A percentile compares a stretch with the other conserved stretches of the same genome.
These are phyloP conservation scores for Boletus subparvulus DNA, from an alignment of 768 basidiomycete species.

Conservation along the genomic window DNA sequence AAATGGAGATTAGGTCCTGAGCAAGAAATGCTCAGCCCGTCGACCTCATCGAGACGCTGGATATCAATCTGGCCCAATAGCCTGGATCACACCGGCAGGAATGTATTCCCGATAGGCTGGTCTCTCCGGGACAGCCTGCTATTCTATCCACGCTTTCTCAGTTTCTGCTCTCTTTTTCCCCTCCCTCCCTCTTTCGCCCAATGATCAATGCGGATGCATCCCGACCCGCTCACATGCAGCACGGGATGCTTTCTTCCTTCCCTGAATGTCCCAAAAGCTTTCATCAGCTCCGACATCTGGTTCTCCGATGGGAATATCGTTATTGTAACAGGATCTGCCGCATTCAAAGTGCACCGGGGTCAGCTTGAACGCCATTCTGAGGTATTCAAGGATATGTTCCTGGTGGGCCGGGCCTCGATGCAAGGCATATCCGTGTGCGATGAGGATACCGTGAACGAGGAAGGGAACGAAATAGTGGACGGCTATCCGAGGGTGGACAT, in stretches of 20 bases:
- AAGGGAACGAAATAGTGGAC: conserved; percentile 48
- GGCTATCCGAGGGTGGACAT: conserved; percentile 60
- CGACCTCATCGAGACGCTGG: background rate
- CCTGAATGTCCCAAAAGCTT: conserved; percentile 20
- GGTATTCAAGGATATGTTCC: conserved; percentile 67
- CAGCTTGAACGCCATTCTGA: conserved; percentile 76
- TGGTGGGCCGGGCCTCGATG: conserved; percentile 55
- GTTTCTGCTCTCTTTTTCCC: background rate
- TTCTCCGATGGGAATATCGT: conserved; percentile 72
- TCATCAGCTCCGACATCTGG: conserved; percentile 61
- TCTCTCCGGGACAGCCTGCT: conserved; percentile 25
- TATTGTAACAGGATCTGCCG: conserved; percentile 53
- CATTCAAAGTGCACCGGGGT: conserved; percentile 74
- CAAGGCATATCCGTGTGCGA: background rate
- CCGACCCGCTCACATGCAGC: conserved; percentile 28
- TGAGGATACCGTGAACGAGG: conserved; percentile 12
- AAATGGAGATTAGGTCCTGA: background rate
- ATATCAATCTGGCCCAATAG: conserved; percentile 16
- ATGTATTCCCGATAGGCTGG: conserved; percentile 8
- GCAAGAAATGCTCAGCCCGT: background rate
- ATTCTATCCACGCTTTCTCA: background rate
- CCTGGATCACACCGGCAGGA: background rate
- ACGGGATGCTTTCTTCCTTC: conserved; percentile 2
- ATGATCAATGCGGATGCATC: conserved; percentile 17
- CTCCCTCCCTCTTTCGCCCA: background rate